Evolutionary conservation across 192 early-diverging fungal genomes (phyloP).

Genomic region (Podila verticillata): DNA sequence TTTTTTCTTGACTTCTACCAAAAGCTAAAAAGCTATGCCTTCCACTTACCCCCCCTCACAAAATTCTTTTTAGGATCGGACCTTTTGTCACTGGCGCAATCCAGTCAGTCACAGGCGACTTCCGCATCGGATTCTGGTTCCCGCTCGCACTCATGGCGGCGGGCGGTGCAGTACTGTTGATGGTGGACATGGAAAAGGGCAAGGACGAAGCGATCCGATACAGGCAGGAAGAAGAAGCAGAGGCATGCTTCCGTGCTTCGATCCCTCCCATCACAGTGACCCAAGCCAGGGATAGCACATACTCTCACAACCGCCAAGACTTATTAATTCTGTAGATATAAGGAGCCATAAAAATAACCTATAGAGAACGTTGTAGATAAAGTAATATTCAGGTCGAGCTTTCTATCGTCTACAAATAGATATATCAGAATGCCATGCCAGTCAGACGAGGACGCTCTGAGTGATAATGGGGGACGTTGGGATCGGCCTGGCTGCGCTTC

Average conservation of each 20-base stretch:
- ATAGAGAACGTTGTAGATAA: too few species aligned
- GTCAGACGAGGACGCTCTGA: conserved; percentile 23
- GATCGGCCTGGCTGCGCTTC: conserved; percentile 4
- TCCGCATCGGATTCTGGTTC: conserved; percentile 60
- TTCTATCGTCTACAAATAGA: neutral
- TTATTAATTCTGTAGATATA: neutral
- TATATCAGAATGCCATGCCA: conserved; percentile 26
- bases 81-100: conserved; percentile 79
- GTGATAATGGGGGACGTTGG: conserved; percentile 31
- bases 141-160: conserved; percentile 55
- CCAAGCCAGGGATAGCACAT: neutral
- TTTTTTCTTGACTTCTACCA: neutral
- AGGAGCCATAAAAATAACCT: too few species aligned
- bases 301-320: neutral
- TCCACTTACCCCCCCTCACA: neutral
- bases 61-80: conserved; percentile 57
- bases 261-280: conserved; percentile 34
- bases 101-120: conserved; percentile 54
- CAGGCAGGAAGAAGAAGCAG: conserved; percentile 5
- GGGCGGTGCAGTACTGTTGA: conserved; percentile 53
- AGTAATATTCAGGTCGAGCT: neutral
- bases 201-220: conserved; percentile 53
- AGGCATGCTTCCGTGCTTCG: conserved; percentile 1
- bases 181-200: conserved; percentile 62
- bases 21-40: neutral